Evolutionary conservation across 306 rosid species (phyloP).

Genomic region (Ziziphus jujuba): DNA sequence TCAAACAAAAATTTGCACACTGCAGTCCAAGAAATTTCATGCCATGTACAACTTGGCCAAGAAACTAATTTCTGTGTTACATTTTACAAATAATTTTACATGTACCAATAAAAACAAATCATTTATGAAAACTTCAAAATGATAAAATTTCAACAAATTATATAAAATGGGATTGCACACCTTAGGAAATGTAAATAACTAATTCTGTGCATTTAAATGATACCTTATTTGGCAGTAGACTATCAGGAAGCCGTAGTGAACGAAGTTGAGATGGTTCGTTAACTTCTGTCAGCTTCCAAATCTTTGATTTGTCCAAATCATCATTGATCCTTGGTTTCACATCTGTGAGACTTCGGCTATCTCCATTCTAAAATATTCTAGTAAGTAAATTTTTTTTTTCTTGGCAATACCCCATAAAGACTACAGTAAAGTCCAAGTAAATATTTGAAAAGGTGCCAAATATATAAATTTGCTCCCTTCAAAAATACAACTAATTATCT

Average conservation of each 20-base stretch:
- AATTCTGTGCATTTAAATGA: slow-evolving; percentile 5
- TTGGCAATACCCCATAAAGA: neutral
- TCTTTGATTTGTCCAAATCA: neutral
- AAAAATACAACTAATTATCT: neutral
- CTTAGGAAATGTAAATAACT: neutral
- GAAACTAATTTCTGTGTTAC: too few relatives aligned
- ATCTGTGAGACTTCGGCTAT: neutral
- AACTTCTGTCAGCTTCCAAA: slow-evolving; percentile 21
- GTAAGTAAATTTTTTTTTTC: neutral
- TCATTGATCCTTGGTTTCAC: neutral
- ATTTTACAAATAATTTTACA: too few relatives aligned
- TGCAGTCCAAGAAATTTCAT: too few relatives aligned
- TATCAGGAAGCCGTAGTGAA: slow-evolving; percentile 31
- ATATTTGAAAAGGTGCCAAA: neutral
- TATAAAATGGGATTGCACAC: neutral
- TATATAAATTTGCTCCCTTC: neutral
- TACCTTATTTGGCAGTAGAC: slow-evolving; percentile 6
- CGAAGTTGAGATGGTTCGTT: slow-evolving; percentile 31
- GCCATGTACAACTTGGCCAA: too few relatives aligned
- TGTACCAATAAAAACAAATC: too few relatives aligned
- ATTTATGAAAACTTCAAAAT: too few relatives aligned
- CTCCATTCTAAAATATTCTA: slow-evolving; percentile 5
- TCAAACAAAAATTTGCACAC: too few relatives aligned
- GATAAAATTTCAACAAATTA: too few relatives aligned
- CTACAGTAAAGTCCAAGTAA: neutral